These are phyloP conservation scores for Pichia sp. DNA, from an alignment of 1,139 yeast species.

Conservation along the genomic window DNA sequence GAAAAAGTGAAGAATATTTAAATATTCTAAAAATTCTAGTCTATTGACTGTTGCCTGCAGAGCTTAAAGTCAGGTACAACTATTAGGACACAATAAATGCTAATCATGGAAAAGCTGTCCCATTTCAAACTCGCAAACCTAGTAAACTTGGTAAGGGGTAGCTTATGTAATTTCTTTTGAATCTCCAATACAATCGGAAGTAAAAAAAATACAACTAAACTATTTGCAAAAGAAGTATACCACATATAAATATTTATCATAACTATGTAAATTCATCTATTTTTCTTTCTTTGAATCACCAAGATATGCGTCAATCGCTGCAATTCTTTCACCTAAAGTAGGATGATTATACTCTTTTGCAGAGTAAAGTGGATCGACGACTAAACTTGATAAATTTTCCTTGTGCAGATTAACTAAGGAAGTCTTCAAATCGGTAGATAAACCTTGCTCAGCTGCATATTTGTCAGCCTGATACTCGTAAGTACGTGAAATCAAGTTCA, in stretches of 20 bases:
- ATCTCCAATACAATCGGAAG: too few relatives aligned
- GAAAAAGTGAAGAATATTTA: too few relatives aligned
- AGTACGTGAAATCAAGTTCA: conserved; percentile 68
- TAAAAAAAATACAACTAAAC: too few relatives aligned
- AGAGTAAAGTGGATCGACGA: conserved; percentile 84
- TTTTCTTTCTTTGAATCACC: conserved; percentile 17
- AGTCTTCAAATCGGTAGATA: conserved; percentile 55
- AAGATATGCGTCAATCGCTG: conserved; percentile 46
- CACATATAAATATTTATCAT: not conserved
- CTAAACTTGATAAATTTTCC: conserved; percentile 75
- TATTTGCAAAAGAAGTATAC: too few relatives aligned
- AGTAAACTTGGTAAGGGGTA: not conserved
- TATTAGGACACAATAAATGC: too few relatives aligned
- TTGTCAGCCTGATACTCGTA: conserved; percentile 92
- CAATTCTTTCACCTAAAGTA: conserved; percentile 76
- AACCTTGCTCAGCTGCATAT: conserved; percentile 70
- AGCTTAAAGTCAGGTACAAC: too few relatives aligned
- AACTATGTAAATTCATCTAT: not conserved
- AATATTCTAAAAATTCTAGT: too few relatives aligned
- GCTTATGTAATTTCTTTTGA: not conserved
- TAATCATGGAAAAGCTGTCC: too few relatives aligned
- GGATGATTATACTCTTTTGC: conserved; percentile 91
- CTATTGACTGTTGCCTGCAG: too few relatives aligned
- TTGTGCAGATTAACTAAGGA: conserved; percentile 71
- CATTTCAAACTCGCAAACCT: too few relatives aligned